Percentiles rank a stretch among this genome's conserved stretches.
phyloP scores from a whole-genome alignment of 139 green algal species.

The Chlorella sp. region DNA sequence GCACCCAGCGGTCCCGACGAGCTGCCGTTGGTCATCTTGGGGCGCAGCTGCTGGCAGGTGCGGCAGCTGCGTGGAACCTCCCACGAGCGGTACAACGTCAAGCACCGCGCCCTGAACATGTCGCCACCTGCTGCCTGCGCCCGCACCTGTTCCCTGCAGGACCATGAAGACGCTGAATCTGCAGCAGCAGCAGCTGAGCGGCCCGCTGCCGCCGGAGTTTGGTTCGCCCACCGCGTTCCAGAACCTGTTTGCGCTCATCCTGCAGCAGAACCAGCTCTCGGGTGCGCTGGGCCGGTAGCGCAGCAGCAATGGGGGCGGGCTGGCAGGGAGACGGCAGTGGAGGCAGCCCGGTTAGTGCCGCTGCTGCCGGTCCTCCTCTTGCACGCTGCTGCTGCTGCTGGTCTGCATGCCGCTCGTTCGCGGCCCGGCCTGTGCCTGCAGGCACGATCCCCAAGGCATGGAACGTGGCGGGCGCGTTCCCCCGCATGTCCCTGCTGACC shows the following conservation, averaged over 20 bases:
- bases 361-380: too few species aligned
- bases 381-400: too few species aligned
- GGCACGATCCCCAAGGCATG: conserved; percentile 3
- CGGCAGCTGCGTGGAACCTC: background rate
- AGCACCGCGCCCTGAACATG: background rate
- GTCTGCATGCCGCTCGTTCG: too few species aligned
- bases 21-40: background rate
- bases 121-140: too few species aligned
- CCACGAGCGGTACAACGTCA: too few species aligned
- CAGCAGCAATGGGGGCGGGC: background rate
- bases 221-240: background rate
- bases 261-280: conserved; percentile 17
- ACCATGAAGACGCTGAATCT: conserved; percentile 21
- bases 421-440: background rate
- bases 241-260: conserved; percentile 22
- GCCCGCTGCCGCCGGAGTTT: conserved; percentile 5
- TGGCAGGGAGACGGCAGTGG: too few species aligned
- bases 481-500: background rate
- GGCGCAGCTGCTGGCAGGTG: background rate
- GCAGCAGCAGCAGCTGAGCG: conserved; percentile 29
- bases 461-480: background rate
- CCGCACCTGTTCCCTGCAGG: background rate
- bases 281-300: background rate
- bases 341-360: too few species aligned
- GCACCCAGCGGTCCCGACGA: too few species aligned